Conservation (phyloP, 1,284 basidiomycete species). For the Puccinia coronata region DNA sequence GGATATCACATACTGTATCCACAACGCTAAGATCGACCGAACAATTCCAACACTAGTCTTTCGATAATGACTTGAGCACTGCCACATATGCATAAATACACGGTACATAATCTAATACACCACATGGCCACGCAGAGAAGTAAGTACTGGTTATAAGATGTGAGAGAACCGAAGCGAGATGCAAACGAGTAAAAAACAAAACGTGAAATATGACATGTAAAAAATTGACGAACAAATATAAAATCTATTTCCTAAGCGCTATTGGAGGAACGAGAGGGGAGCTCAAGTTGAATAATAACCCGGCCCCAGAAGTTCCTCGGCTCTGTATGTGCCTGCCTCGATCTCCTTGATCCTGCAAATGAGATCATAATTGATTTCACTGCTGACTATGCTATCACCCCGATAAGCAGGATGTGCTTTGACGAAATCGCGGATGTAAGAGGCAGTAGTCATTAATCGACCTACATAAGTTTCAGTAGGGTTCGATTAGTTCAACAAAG, state of each 20-base stretch:
- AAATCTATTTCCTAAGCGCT: neutral
- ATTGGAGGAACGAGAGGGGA: neutral
- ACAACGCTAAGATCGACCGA: neutral
- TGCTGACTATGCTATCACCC: slow-evolving; percentile 81
- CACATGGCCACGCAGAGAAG: neutral
- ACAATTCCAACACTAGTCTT: neutral
- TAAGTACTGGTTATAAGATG: neutral
- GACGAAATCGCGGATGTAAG: slow-evolving; percentile 91
- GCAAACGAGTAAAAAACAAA: neutral
- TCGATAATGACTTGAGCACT: neutral
- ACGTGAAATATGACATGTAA: neutral
- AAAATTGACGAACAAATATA: neutral
- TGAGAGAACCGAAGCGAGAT: neutral
- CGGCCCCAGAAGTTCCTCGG: slow-evolving; percentile 28
- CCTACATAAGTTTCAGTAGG: slow-evolving; percentile 62
- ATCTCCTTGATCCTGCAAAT: slow-evolving; percentile 88
- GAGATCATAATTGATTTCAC: slow-evolving; percentile 93
- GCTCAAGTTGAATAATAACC: slow-evolving; percentile 12
- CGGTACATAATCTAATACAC: neutral
- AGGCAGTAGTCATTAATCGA: slow-evolving; percentile 80
- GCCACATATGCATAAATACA: neutral
- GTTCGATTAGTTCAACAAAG: neutral
- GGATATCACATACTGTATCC: neutral
- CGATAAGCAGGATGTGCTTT: slow-evolving; percentile 85
- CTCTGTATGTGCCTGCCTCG: slow-evolving; percentile 56